A percentile compares a stretch with the other conserved stretches of the same genome.
phyloP scores from a whole-genome alignment of 371 early-diverging fungal species.

The Mucor racemosus region DNA sequence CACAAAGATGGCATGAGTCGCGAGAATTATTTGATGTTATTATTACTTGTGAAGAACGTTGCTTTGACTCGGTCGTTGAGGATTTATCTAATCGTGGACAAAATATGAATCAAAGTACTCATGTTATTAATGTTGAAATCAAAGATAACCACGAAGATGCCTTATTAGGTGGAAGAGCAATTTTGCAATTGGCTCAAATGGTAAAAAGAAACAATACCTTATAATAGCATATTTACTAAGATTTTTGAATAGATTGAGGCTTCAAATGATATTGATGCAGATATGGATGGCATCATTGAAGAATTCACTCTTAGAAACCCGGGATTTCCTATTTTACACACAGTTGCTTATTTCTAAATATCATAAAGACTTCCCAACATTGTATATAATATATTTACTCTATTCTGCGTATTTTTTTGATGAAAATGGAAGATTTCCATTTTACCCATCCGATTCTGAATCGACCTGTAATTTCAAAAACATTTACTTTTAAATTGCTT shows the following conservation, averaged over 20 bases:
- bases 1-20: constrained; percentile 86
- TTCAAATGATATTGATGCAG: constrained; percentile 76
- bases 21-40: constrained; percentile 87
- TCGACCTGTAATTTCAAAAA: too few species aligned
- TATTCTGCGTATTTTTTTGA: too few species aligned
- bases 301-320: constrained; percentile 67
- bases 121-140: constrained; percentile 96
- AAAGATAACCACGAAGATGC: constrained; percentile 95
- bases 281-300: constrained; percentile 83
- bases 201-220: constrained; percentile 19
- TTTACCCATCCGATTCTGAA: too few species aligned
- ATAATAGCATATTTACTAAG: not conserved
- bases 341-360: constrained; percentile 62
- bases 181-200: constrained; percentile 78
- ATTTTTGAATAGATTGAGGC: constrained; percentile 62
- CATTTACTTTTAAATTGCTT: too few species aligned
- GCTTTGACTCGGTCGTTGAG: constrained; percentile 93
- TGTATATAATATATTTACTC: not conserved
- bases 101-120: constrained; percentile 74
- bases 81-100: constrained; percentile 76
- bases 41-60: constrained; percentile 96
- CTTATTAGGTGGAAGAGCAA: constrained; percentile 80
- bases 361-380: not conserved
- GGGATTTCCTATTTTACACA: constrained; percentile 61
- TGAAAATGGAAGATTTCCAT: too few species aligned